phyloP scores from a whole-genome alignment of 192 early-diverging fungal genomes.

The Oehlia diaphana region DNA sequence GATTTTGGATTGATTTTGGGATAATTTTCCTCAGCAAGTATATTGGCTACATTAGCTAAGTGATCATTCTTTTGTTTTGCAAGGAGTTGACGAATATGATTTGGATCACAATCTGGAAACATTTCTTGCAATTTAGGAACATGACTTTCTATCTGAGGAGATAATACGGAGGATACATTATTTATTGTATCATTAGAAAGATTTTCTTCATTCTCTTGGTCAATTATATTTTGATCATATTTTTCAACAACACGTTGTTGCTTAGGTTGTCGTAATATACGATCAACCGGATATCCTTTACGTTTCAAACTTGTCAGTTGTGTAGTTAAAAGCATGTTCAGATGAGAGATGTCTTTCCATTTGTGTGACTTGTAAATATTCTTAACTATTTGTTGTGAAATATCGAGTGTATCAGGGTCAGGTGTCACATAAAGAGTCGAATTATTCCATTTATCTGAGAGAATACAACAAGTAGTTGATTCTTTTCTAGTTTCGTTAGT shows the following conservation, averaged over 20 bases:
- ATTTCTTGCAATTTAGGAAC: constrained; percentile 46
- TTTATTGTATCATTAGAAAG: constrained; percentile 28
- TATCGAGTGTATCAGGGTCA: constrained; percentile 34
- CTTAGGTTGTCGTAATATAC: constrained; percentile 48
- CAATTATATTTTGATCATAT: neutral
- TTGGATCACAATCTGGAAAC: constrained; percentile 67
- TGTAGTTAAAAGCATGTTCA: constrained; percentile 2
- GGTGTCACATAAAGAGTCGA: constrained; percentile 43
- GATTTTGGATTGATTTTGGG: constrained; percentile 36
- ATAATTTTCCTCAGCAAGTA: constrained; percentile 58
- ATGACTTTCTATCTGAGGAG: neutral
- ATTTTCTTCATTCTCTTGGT: constrained; percentile 31
- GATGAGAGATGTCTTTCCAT: neutral
- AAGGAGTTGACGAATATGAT: constrained; percentile 54
- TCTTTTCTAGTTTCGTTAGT: constrained; percentile 47
- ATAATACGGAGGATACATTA: neutral
- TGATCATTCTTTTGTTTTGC: constrained; percentile 51
- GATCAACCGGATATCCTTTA: constrained; percentile 56
- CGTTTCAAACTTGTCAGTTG: neutral
- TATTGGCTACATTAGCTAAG: constrained; percentile 58
- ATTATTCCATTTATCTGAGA: constrained; percentile 38
- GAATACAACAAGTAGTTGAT: constrained; percentile 61
- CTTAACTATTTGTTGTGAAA: neutral
- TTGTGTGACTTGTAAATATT: constrained; percentile 2
- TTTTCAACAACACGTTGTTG: neutral